Evolutionary conservation across 306 rosid species (phyloP), one percentile per base, ranked within the genome.

Genomic region (Mimosa bimucronata): DNA sequence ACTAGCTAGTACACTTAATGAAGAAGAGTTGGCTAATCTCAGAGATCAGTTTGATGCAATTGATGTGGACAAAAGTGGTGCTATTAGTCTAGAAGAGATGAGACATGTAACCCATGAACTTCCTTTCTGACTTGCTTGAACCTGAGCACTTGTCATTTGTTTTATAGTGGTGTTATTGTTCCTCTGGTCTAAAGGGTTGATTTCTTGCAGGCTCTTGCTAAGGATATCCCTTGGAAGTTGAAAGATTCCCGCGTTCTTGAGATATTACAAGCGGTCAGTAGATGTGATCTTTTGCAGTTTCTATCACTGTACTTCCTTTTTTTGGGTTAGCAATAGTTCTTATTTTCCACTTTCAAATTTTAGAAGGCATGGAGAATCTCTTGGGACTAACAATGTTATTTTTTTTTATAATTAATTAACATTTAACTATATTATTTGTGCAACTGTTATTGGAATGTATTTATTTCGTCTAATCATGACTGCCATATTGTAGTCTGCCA

Each of bases 1-100:
- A 69, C 83, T 96, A 88, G 99, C 99, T 70, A 91, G 99, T 91
- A 96, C 99, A 26, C 93, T 96, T 52, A 82, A 89, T 42, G 92
- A 92, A 45, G 99, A 79, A 73, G 99, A 96, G 86, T 88, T 96
- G 66, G 79, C 97, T 52, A 93, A 93, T 88, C 93, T 96, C 67
- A 94, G 85, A 50, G 99, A 96, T 86, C 99, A 96, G 84, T 96
- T 96, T 80, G 93, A 91, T 80, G 99, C 99, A 72, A 96, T 96
- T 79, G 99, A 96, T 45, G 97, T 96, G 80, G 99, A 96, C 85
- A 96, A 93, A 89, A 96, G 88, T 73, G 99, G 99, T 60, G 73
- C 94, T 45, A 96, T 96, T 85, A 96, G 99, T 81, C 94, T 96
- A 31, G 99, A 96, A 81, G 99, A 96, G 87, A 96, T 96, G 99